Percentiles rank a stretch among this genome's conserved stretches.
These are phyloP conservation scores for Ophiostoma triangulosporum DNA, from an alignment of 2,329 filamentous ascomycete species.

Conservation along the genomic window DNA sequence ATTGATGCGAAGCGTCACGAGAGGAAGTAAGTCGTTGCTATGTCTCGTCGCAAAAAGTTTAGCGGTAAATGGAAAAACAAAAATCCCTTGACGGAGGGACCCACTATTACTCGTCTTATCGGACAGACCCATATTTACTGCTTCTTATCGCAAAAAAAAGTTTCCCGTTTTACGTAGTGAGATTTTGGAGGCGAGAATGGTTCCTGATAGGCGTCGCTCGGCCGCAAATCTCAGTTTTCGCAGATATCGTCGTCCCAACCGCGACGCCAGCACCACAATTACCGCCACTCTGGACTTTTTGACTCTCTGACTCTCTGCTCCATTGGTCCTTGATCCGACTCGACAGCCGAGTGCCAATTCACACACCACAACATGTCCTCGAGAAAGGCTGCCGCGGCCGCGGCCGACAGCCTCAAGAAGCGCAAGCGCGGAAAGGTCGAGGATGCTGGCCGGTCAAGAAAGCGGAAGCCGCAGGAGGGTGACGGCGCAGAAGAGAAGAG, in stretches of 20 bases:
- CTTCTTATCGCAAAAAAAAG: slow-evolving; percentile 13
- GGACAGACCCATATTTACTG: background rate
- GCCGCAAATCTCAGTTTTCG: background rate
- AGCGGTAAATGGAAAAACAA: slow-evolving; percentile 10
- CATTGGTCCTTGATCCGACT: background rate
- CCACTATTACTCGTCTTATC: slow-evolving; percentile 13
- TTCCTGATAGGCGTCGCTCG: background rate
- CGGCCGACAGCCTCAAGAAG: slow-evolving; percentile 19
- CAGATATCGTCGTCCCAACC: too few species aligned
- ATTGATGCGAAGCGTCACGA: background rate
- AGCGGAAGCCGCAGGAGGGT: slow-evolving; percentile 10
- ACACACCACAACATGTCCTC: slow-evolving; percentile 7
- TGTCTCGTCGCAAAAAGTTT: slow-evolving; percentile 7
- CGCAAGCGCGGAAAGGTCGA: slow-evolving; percentile 22
- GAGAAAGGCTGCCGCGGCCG: slow-evolving; percentile 17
- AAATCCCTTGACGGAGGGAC: background rate
- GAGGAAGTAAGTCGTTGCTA: background rate
- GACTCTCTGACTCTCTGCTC: too few species aligned
- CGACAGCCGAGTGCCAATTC: background rate
- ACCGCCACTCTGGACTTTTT: background rate
- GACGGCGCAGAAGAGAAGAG: background rate
- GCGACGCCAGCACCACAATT: background rate
- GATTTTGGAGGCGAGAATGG: background rate
- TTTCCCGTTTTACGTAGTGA: slow-evolving; percentile 2
- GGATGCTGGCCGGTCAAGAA: slow-evolving; percentile 12